phyloP scores from a whole-genome alignment of 2,329 filamentous ascomycete species.

The Metarhizium sp. region DNA sequence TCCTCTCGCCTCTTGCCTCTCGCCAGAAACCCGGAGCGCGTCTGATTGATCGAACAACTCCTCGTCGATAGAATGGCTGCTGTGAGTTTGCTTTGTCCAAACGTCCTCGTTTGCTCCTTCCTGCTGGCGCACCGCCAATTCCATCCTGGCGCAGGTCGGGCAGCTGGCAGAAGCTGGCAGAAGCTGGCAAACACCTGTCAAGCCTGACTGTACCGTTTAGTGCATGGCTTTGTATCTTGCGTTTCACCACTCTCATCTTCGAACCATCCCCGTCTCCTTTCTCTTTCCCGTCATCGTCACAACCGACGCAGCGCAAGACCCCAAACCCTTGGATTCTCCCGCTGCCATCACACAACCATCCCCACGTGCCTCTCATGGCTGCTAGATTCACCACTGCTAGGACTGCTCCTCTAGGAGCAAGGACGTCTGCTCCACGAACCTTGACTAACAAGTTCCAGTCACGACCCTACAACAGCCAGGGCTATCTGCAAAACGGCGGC shows the following conservation, averaged over 20 bases:
- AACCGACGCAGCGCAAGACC: not conserved
- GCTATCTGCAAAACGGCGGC: conserved; percentile 56
- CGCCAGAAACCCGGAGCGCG: conserved; percentile 8
- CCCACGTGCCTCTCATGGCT: conserved; percentile 3
- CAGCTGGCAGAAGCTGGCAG: conserved; percentile 3
- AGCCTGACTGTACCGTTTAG: not conserved
- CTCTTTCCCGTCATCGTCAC: conserved; percentile 4
- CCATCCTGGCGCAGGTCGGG: not conserved
- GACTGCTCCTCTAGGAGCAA: not conserved
- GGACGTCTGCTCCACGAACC: conserved; percentile 2
- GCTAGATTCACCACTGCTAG: not conserved
- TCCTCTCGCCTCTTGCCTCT: not conserved
- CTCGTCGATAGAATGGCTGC: conserved; percentile 32
- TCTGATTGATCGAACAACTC: conserved; percentile 27
- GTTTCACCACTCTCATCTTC: not conserved
- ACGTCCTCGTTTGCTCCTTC: conserved; percentile 4
- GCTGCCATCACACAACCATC: not conserved
- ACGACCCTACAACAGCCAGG: conserved; percentile 38
- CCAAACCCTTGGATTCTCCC: not conserved
- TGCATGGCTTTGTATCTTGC: not conserved
- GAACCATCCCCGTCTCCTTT: conserved; percentile 5
- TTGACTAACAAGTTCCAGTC: conserved; percentile 23
- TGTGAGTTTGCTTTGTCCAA: conserved; percentile 23
- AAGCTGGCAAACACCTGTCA: not conserved
- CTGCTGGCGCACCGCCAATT: conserved; percentile 2